Percentiles rank a stretch among this genome's conserved stretches.
These are phyloP conservation scores for Bonia amplexicaulis DNA, from an alignment of 176 grass and related monocot species.

Conservation along the genomic window DNA sequence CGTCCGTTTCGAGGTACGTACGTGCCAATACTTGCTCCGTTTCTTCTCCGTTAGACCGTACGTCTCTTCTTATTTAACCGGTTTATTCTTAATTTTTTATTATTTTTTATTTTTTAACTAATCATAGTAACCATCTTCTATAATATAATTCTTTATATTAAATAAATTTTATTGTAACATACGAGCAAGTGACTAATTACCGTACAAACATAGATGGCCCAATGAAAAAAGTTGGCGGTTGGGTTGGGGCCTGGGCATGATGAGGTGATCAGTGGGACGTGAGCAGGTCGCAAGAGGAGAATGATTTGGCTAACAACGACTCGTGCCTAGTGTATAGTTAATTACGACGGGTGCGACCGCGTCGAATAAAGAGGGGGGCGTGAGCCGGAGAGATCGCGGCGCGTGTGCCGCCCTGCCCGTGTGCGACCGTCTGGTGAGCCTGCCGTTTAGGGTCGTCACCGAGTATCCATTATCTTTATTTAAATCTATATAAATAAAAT, in stretches of 20 bases:
- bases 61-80: too few species aligned
- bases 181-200: too few species aligned
- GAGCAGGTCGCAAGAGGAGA: neutral
- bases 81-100: too few species aligned
- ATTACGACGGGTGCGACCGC: neutral
- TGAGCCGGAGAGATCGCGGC: neutral
- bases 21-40: too few species aligned
- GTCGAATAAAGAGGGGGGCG: neutral
- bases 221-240: slow-evolving; percentile 1
- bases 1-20: slow-evolving; percentile 55
- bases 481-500: too few species aligned
- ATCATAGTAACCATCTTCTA: too few species aligned
- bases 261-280: slow-evolving; percentile 1
- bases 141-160: too few species aligned
- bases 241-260: slow-evolving; percentile 1
- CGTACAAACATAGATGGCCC: neutral
- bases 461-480: too few species aligned
- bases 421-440: neutral
- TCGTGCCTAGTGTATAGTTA: neutral
- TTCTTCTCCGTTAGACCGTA: too few species aligned
- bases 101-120: too few species aligned
- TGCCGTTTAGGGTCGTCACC: too few species aligned
- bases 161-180: too few species aligned
- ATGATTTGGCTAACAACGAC: neutral
- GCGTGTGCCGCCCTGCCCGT: neutral